Evolutionary conservation across 192 early-diverging fungal species (phyloP).

Genomic region (Chytriomyces sp.): DNA sequence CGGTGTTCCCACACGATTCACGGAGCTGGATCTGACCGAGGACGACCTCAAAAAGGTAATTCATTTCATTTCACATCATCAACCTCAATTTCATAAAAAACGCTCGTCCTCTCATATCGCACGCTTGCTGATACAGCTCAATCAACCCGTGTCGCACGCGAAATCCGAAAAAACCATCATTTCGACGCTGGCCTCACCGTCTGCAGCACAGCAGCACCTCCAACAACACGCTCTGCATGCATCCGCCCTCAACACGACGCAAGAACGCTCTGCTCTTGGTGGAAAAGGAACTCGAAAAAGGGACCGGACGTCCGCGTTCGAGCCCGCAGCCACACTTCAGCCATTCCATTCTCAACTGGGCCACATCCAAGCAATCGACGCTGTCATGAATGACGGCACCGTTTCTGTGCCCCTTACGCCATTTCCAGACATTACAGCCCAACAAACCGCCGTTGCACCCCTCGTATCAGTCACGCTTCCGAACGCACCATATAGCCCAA

Average conservation of each 20-base stretch:
- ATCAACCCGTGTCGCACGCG: neutral
- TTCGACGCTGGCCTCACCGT: neutral
- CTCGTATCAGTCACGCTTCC: neutral
- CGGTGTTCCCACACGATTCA: slow-evolving; percentile 71
- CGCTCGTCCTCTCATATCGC: too few relatives aligned
- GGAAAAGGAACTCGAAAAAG: neutral
- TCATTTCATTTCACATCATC: too few relatives aligned
- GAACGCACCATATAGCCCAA: neutral
- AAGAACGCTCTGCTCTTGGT: too few relatives aligned
- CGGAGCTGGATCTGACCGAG: slow-evolving; percentile 61
- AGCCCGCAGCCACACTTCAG: neutral
- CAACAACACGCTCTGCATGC: slow-evolving; percentile 18
- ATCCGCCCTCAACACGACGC: too few relatives aligned
- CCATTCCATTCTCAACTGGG: too few relatives aligned
- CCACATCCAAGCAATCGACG: neutral
- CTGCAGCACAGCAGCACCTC: slow-evolving; percentile 9
- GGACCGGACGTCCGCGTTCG: neutral
- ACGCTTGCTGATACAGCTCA: neutral
- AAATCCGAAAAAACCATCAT: neutral
- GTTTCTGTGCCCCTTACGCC: slow-evolving; percentile 8
- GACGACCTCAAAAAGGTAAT: slow-evolving; percentile 41
- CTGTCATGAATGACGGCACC: neutral
- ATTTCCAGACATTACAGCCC: slow-evolving; percentile 3
- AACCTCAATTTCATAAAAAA: too few relatives aligned
- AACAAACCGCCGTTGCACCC: neutral